Percentiles rank a stretch among this genome's conserved stretches.
Conservation (phyloP, 2,329 filamentous ascomycete genomes). For the Penicillium sp. region DNA sequence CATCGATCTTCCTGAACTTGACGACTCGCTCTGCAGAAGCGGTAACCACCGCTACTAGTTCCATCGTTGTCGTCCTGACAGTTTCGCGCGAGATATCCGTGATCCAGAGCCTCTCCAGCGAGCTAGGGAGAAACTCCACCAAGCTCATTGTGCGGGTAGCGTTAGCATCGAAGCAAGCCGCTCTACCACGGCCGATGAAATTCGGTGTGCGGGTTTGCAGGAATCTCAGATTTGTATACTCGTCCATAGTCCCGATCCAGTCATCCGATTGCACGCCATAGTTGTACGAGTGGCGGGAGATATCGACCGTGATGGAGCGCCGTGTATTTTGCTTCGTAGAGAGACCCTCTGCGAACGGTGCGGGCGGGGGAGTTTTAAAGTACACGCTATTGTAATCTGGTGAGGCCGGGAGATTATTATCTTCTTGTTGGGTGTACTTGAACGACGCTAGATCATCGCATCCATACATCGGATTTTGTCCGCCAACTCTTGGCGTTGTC, state of each 20-base stretch:
- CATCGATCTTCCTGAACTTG: background rate
- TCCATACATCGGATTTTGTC: background rate
- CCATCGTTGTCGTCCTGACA: too few relatives aligned
- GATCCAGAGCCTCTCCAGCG: background rate
- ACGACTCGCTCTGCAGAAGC: background rate
- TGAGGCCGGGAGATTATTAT: background rate
- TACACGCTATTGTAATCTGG: background rate
- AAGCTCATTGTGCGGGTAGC: background rate
- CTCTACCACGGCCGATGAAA: background rate
- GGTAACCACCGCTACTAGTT: background rate
- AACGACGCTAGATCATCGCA: background rate
- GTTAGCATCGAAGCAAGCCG: background rate
- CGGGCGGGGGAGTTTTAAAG: background rate
- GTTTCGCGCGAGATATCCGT: background rate
- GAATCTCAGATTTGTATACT: background rate
- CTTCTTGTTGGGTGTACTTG: background rate
- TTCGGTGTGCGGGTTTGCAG: background rate
- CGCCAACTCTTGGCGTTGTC: too few relatives aligned
- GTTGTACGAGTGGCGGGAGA: background rate
- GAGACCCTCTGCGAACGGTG: background rate
- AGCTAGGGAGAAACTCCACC: background rate
- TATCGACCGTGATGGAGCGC: background rate
- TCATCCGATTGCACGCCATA: background rate
- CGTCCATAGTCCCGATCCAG: background rate
- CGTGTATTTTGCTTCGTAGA: background rate